Percentiles rank a stretch among this genome's conserved stretches.
These are phyloP conservation scores for Mycena sanguinolenta DNA, from an alignment of 768 basidiomycete species.

Conservation along the genomic window DNA sequence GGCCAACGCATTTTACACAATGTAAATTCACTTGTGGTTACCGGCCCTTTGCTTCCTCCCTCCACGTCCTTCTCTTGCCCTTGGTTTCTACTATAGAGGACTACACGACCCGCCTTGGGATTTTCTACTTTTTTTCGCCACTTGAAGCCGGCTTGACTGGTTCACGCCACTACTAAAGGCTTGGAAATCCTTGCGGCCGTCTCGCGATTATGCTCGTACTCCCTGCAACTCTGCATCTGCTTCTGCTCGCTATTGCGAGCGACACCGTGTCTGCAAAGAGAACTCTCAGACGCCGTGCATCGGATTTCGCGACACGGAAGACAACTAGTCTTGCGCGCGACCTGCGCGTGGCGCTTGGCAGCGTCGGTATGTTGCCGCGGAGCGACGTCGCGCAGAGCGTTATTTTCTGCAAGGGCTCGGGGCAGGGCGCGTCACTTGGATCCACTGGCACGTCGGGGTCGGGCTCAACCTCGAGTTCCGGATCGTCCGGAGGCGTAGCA, in stretches of 20 bases:
- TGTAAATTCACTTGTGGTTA: conserved; percentile 14
- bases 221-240: conserved; percentile 36
- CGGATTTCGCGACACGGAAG: conserved; percentile 67
- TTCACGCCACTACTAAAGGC: conserved; percentile 14
- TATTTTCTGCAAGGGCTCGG: conserved; percentile 61
- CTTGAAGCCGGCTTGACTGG: conserved; percentile 13
- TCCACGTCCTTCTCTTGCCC: conserved; percentile 29
- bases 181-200: background rate
- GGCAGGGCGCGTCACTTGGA: conserved; percentile 36
- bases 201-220: conserved; percentile 37
- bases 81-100: background rate
- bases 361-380: conserved; percentile 57
- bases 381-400: conserved; percentile 46
- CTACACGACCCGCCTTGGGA: background rate
- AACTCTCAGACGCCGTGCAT: conserved; percentile 59
- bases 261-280: conserved; percentile 28
- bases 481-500: conserved; percentile 30
- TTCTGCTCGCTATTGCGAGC: conserved; percentile 38
- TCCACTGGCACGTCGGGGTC: conserved; percentile 34
- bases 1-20: conserved; percentile 27
- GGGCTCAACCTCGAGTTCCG: conserved; percentile 36
- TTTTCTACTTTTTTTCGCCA: background rate
- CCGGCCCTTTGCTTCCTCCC: conserved; percentile 37
- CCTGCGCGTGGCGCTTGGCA: conserved; percentile 74
- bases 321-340: conserved; percentile 77